Conservation (phyloP, 2,329 filamentous ascomycete genomes). For the Furcasterigmium furcatum region DNA sequence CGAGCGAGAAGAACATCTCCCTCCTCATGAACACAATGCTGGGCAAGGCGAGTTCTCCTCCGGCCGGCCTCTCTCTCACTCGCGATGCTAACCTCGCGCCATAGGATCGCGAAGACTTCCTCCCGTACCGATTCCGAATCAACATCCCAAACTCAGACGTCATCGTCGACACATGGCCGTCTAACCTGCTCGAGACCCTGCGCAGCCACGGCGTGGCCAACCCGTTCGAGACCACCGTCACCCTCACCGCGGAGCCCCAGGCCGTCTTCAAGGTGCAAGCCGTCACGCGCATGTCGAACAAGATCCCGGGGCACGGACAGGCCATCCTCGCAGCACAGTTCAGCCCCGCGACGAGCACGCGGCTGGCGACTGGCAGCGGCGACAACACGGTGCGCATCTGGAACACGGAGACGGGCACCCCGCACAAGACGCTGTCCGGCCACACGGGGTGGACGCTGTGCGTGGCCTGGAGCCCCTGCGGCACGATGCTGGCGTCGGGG, state of each 20-base stretch:
- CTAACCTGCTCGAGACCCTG: slow-evolving; percentile 52
- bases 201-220: slow-evolving; percentile 54
- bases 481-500: slow-evolving; percentile 76
- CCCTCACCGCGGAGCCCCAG: slow-evolving; percentile 69
- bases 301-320: slow-evolving; percentile 87
- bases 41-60: slow-evolving; percentile 58
- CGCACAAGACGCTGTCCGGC: slow-evolving; percentile 78
- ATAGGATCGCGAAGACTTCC: slow-evolving; percentile 54
- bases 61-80: too few species aligned
- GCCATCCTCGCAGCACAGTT: slow-evolving; percentile 86
- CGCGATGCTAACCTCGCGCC: too few species aligned
- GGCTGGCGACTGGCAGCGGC: slow-evolving; percentile 83
- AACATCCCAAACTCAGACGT: slow-evolving; percentile 51
- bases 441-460: slow-evolving; percentile 89
- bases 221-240: slow-evolving; percentile 52
- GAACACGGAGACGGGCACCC: slow-evolving; percentile 93
- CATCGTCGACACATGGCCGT: slow-evolving; percentile 53
- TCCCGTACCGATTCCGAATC: slow-evolving; percentile 60
- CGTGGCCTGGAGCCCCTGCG: slow-evolving; percentile 85
- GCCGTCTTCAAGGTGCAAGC: slow-evolving; percentile 92
- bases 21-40: slow-evolving; percentile 82
- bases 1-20: slow-evolving; percentile 85
- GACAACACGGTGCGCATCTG: slow-evolving; percentile 90
- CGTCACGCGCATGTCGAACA: slow-evolving; percentile 84
- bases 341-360: slow-evolving; percentile 71